Evolutionary conservation across 2,329 filamentous ascomycete species (phyloP), one percentile per base, ranked within the genome.

Genomic region (Chrysoporthe deuterocubensis): DNA sequence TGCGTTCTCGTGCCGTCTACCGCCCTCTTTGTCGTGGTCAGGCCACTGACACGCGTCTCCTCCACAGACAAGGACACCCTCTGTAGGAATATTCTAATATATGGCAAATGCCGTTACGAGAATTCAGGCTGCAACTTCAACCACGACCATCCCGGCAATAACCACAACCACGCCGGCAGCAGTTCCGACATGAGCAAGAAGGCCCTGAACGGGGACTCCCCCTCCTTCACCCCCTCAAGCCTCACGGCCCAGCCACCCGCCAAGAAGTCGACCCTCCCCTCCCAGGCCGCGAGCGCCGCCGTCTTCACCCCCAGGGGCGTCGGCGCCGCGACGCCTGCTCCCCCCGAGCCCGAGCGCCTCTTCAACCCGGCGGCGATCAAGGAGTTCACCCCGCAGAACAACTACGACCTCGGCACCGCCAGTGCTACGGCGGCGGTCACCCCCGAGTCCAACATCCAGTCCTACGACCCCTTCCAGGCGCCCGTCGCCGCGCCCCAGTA

Each of bases 11-110:
- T 26, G 26, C 26, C 26, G 26, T 26, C 26, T 26, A 26, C 26
- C 26, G 26, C 26, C 14, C 14, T 26, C 37, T 4, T 4, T 16
- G 18, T 40, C 52, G 4, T 62, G 34, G 16, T 21, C 50, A 16
- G 14, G 32, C 18, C 56, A 63, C 73, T 72, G 64, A 74, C 67
- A 58, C 14, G 1, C 32, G 16, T 57, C 32, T 4, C 40, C 26
- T 58, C 42, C 54, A 21, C 54, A 61, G 92, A 92, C 78, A 96
- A 95, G 81, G 94, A 96, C 77, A 97, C 93, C 7, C 86, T 95
- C 67, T 97, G 94, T 81, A 91, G 94, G 76, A 97, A 97, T 80
- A 91, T 97, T 70, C 87, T 94, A 70, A 97, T 97, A 74, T 97
- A 97, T 78, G 94, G 94, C 66, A 92, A 95, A 80, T 97, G 94